A percentile compares a stretch with the other conserved stretches of the same genome.
Evolutionary conservation across 1,284 basidiomycete genomes (phyloP).

Genomic region (Phenoliferia sp.): DNA sequence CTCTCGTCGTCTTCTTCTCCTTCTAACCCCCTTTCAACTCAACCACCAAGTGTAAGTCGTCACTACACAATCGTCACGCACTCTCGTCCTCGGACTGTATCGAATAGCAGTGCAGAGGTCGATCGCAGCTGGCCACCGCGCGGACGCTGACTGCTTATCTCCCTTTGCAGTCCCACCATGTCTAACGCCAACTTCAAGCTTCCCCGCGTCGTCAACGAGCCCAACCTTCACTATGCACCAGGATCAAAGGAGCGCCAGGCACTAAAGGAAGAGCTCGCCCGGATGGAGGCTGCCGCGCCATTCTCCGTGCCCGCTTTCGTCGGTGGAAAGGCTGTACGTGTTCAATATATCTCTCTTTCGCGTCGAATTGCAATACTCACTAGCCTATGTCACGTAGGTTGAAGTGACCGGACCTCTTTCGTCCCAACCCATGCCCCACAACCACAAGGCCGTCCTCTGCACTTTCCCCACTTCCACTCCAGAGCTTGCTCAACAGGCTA

Average conservation of each 20-base stretch:
- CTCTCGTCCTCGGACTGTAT: not conserved
- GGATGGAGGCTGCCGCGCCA: constrained; percentile 77
- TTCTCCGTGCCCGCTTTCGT: constrained; percentile 90
- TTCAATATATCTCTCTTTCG: not conserved
- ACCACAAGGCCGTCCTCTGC: constrained; percentile 75
- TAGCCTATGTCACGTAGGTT: constrained; percentile 45
- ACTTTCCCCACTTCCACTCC: constrained; percentile 81
- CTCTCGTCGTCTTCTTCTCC: too few relatives aligned
- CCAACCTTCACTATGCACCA: constrained; percentile 79
- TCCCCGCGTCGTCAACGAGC: constrained; percentile 60
- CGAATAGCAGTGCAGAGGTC: not conserved
- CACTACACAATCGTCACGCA: not conserved
- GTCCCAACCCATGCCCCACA: constrained; percentile 75
- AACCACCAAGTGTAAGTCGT: too few relatives aligned
- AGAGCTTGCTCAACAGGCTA: constrained; percentile 70
- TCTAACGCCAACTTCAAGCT: constrained; percentile 30
- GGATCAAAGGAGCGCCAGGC: constrained; percentile 73
- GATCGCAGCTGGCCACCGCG: too few relatives aligned
- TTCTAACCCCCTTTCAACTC: too few relatives aligned
- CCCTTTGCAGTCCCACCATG: not conserved
- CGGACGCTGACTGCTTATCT: too few relatives aligned
- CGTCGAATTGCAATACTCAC: not conserved
- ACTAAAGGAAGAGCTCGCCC: constrained; percentile 66
- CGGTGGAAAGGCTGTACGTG: constrained; percentile 63
- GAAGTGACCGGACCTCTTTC: constrained; percentile 42